Percentiles rank a stretch among this genome's conserved stretches.
Conservation (phyloP, 345 rosid species). For the Ceriops decandra region DNA sequence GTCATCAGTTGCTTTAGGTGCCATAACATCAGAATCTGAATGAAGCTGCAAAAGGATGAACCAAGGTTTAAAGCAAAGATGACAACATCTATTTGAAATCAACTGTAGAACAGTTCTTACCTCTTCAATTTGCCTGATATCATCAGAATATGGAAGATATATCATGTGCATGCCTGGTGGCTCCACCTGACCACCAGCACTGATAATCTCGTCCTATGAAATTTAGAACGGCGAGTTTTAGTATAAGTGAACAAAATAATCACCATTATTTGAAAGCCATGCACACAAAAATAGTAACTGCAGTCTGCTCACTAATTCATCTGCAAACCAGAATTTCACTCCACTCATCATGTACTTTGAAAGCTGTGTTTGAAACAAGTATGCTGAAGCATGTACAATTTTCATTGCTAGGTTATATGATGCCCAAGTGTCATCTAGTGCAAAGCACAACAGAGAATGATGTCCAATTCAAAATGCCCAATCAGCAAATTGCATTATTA, state of each 20-base stretch:
- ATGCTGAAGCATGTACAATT: no score
- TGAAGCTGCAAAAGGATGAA: conserved; percentile 45
- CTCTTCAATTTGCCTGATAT: conserved; percentile 81
- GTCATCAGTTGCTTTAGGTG: conserved; percentile 67
- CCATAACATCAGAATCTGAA: conserved; percentile 35
- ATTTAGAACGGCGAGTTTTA: conserved; percentile 6
- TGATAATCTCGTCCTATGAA: conserved; percentile 69
- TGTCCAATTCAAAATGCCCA: no score
- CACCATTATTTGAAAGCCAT: not conserved
- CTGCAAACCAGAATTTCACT: no score
- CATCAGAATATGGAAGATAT: conserved; percentile 86
- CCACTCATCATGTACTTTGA: no score
- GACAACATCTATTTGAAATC: conserved; percentile 13
- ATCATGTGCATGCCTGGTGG: conserved; percentile 98
- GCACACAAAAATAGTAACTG: not conserved
- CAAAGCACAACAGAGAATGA: no score
- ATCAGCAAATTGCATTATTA: no score
- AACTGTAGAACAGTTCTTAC: conserved; percentile 36
- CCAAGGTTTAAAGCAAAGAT: conserved; percentile 22
- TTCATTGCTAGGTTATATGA: no score
- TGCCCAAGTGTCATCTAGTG: no score
- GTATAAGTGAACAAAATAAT: not conserved
- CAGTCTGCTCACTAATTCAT: no score
- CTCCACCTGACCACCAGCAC: conserved; percentile 77
- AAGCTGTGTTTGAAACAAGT: no score